These are phyloP conservation scores for Boechera retrofracta DNA, from an alignment of 345 rosid genomes.

Conservation along the genomic window DNA sequence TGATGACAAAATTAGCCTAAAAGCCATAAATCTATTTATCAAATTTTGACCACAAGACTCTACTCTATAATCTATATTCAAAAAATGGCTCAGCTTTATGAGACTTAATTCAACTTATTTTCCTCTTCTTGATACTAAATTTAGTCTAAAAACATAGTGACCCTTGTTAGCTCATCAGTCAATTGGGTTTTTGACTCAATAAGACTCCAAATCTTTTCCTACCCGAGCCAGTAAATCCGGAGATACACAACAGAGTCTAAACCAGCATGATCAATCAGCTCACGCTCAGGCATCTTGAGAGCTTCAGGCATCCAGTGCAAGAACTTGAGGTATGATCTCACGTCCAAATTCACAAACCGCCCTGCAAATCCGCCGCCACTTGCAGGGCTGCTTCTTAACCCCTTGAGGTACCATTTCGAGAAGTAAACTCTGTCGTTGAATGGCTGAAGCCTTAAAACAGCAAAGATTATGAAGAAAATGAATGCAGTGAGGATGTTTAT, in stretches of 20 bases:
- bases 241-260: slow-evolving; percentile 93
- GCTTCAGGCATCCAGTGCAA: slow-evolving; percentile 96
- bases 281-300: slow-evolving; percentile 91
- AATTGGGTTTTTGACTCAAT: not conserved
- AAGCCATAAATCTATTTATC: not conserved
- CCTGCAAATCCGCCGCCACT: slow-evolving; percentile 58
- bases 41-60: not conserved
- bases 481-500: slow-evolving; percentile 77
- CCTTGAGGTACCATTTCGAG: slow-evolving; percentile 93
- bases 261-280: slow-evolving; percentile 97
- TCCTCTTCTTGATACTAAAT: slow-evolving; percentile 13
- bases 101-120: slow-evolving; percentile 1
- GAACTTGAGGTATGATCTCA: slow-evolving; percentile 68
- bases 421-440: slow-evolving; percentile 95
- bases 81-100: not conserved
- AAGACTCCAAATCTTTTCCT: slow-evolving; percentile 2
- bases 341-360: slow-evolving; percentile 77
- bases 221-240: slow-evolving; percentile 95
- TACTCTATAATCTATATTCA: not conserved
- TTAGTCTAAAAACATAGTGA: slow-evolving; percentile 7
- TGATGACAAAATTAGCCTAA: not conserved
- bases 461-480: slow-evolving; percentile 77
- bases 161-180: not conserved
- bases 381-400: slow-evolving; percentile 75
- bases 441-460: slow-evolving; percentile 84